These are phyloP conservation scores for Volvox reticuliferus DNA, from an alignment of 139 green algal species.

Conservation along the genomic window DNA sequence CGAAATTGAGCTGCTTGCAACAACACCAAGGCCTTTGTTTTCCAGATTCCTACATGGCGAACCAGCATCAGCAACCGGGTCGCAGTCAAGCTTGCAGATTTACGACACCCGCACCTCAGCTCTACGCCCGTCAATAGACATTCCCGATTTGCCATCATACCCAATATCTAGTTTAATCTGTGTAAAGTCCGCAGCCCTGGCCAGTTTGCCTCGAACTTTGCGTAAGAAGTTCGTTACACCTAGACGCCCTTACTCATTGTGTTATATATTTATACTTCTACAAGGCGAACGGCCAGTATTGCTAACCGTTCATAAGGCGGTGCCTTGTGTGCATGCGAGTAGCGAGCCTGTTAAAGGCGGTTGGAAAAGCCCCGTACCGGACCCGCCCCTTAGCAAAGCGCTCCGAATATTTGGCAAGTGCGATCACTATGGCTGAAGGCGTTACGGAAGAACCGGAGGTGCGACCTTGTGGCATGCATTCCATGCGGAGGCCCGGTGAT, in stretches of 20 bases:
- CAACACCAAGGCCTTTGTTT: neutral
- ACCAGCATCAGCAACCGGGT: neutral
- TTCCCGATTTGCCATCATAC: neutral
- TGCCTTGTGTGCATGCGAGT: neutral
- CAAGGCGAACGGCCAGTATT: too few relatives aligned
- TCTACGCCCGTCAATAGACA: neutral
- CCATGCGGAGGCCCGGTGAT: neutral
- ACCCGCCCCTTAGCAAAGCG: neutral
- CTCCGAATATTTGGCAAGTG: neutral
- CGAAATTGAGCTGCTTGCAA: neutral
- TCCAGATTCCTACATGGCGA: neutral
- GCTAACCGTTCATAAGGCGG: too few relatives aligned
- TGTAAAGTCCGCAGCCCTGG: neutral
- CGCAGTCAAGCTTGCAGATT: neutral
- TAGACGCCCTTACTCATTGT: neutral
- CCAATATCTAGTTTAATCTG: neutral
- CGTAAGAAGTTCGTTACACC: conserved; percentile 5
- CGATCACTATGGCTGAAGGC: neutral
- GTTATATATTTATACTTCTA: neutral
- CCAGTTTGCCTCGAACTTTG: neutral
- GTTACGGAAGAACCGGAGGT: neutral
- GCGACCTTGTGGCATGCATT: neutral
- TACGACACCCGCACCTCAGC: conserved; percentile 20
- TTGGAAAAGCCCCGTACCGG: neutral
- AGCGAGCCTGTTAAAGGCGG: neutral